phyloP scores from a whole-genome alignment of 1,284 basidiomycete genomes.

The Cryptococcus sp. region DNA sequence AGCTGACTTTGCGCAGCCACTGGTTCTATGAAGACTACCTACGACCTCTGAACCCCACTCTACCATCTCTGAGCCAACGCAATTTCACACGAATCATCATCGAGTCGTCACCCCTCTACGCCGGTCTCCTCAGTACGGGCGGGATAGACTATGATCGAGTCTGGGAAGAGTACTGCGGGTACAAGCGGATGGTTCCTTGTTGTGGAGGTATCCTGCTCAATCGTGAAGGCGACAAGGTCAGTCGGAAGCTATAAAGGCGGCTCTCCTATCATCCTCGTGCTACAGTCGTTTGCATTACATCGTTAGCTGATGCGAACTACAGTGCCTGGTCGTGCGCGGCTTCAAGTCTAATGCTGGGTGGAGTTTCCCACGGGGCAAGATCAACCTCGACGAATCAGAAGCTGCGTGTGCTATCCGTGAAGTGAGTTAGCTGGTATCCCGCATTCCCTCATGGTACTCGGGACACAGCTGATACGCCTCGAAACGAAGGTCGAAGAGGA shows the following conservation, averaged over 20 bases:
- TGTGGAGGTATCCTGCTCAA: conserved; percentile 97
- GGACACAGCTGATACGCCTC: conserved; percentile 3
- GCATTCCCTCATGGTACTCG: neutral
- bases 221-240: conserved; percentile 85
- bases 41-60: conserved; percentile 80
- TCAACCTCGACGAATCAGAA: conserved; percentile 87
- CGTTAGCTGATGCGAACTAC: neutral
- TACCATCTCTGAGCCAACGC: conserved; percentile 86
- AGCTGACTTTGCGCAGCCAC: conserved; percentile 62
- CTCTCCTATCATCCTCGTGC: no score
- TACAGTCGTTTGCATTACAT: no score
- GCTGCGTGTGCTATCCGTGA: conserved; percentile 85
- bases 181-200: conserved; percentile 98
- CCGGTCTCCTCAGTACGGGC: conserved; percentile 27
- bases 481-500: conserved; percentile 81
- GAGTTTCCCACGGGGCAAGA: conserved; percentile 99
- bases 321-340: conserved; percentile 94
- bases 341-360: conserved; percentile 96
- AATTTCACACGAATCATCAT: conserved; percentile 94
- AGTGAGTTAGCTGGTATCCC: conserved; percentile 56
- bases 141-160: conserved; percentile 51
- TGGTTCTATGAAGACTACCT: conserved; percentile 99
- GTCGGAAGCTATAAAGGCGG: no score
- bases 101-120: conserved; percentile 49
- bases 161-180: conserved; percentile 63